These are phyloP conservation scores for Pythium rishiriense DNA, from an alignment of 352 stramenopile species.

Conservation along the genomic window DNA sequence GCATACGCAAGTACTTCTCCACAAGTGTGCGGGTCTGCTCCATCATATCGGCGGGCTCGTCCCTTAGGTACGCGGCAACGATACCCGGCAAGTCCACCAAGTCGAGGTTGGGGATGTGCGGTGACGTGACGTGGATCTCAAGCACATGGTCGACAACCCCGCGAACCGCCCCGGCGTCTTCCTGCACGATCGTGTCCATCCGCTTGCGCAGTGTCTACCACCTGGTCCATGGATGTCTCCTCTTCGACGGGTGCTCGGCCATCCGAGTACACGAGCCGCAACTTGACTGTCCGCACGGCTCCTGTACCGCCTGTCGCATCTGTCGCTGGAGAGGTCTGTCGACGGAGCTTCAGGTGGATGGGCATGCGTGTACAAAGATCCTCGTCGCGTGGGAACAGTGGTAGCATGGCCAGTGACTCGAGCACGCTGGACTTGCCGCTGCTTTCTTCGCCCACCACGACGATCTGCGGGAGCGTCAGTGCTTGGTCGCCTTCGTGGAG, in stretches of 20 bases:
- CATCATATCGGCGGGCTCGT: conserved; percentile 47
- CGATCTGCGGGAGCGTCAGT: conserved; percentile 37
- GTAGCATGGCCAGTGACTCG: conserved; percentile 46
- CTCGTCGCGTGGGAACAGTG: conserved; percentile 44
- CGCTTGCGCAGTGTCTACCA: conserved; percentile 32
- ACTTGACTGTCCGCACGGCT: conserved; percentile 19
- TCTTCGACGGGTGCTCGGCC: conserved; percentile 27
- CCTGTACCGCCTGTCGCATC: background rate
- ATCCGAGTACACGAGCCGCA: conserved; percentile 37
- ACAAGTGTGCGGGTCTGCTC: conserved; percentile 35
- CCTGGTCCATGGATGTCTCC: conserved; percentile 20
- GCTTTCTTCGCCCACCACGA: conserved; percentile 47
- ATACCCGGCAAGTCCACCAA: conserved; percentile 48
- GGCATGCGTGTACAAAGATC: conserved; percentile 41
- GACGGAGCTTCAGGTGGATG: conserved; percentile 42
- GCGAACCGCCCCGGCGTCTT: conserved; percentile 6
- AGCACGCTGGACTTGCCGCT: conserved; percentile 53
- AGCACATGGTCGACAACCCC: conserved; percentile 43
- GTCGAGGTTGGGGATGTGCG: conserved; percentile 40
- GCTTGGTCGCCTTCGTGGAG: conserved; percentile 13
- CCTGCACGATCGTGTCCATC: conserved; percentile 38
- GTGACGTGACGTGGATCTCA: conserved; percentile 39
- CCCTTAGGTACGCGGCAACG: conserved; percentile 28
- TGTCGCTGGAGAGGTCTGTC: background rate
- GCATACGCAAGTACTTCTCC: conserved; percentile 36